These are phyloP conservation scores for Dothideomycetidae sp. DNA, from an alignment of 2,329 filamentous ascomycete species.

Conservation along the genomic window DNA sequence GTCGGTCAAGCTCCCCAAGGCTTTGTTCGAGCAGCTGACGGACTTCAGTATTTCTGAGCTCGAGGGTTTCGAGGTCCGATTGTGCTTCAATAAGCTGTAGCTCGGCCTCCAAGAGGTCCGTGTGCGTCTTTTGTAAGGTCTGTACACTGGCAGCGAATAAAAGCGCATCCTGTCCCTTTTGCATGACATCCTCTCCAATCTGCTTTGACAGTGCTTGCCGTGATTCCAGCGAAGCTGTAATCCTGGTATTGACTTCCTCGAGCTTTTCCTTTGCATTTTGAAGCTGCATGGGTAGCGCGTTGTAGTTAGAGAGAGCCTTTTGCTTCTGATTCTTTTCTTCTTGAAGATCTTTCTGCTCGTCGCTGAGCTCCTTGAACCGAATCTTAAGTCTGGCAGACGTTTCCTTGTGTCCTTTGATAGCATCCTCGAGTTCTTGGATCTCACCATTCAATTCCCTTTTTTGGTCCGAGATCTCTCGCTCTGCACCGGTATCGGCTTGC, in stretches of 20 bases:
- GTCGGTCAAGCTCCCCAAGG: conserved; percentile 28
- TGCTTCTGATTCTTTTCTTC: conserved; percentile 30
- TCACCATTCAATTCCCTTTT: conserved; percentile 31
- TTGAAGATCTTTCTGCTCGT: conserved; percentile 22
- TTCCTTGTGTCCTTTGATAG: conserved; percentile 18
- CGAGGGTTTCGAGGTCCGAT: conserved; percentile 65
- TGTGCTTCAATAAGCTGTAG: conserved; percentile 62
- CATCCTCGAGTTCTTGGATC: conserved; percentile 24
- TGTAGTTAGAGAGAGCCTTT: conserved; percentile 46
- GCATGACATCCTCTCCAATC: conserved; percentile 16
- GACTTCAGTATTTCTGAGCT: conserved; percentile 48
- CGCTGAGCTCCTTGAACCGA: conserved; percentile 53
- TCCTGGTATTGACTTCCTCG: conserved; percentile 26
- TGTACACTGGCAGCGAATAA: conserved; percentile 47
- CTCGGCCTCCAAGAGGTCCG: conserved; percentile 52
- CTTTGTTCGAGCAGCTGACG: conserved; percentile 36
- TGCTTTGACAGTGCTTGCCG: conserved; percentile 37
- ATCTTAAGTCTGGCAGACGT: conserved; percentile 20
- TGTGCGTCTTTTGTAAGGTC: conserved; percentile 46
- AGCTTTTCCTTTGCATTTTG: conserved; percentile 40
- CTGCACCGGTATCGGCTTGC: conserved; percentile 53
- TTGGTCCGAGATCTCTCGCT: conserved; percentile 43
- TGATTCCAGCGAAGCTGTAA: conserved; percentile 30
- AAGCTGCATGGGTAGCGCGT: conserved; percentile 55
- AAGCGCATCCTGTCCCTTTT: conserved; percentile 30